phyloP scores from a whole-genome alignment of 148 eudicot genomes.

The Pharnaceum exiguum region DNA sequence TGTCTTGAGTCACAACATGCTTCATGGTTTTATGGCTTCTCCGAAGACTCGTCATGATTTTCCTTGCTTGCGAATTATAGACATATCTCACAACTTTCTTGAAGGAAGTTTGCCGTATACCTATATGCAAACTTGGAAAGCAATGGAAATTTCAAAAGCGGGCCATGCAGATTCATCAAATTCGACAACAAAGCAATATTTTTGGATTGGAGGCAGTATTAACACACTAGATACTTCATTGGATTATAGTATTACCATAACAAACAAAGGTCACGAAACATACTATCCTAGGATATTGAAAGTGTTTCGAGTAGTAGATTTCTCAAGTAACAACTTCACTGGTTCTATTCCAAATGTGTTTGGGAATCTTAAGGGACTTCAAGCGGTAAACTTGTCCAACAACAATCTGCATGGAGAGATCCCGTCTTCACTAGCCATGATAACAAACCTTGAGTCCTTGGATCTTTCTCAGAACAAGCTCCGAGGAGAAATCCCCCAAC shows the following conservation, averaged over 20 bases:
- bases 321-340: too few species aligned
- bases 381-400: conserved; percentile 24
- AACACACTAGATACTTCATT: too few species aligned
- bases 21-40: conserved; percentile 17
- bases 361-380: conserved; percentile 17
- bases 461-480: conserved; percentile 22
- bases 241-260: conserved; percentile 8
- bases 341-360: conserved; percentile 18
- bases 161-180: background rate
- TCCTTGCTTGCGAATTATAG: conserved; percentile 25
- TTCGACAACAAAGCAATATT: background rate
- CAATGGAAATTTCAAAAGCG: conserved; percentile 11
- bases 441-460: conserved; percentile 11
- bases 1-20: conserved; percentile 22
- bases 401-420: conserved; percentile 13
- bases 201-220: too few species aligned
- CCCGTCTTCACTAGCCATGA: conserved; percentile 9
- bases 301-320: conserved; percentile 13
- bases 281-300: background rate
- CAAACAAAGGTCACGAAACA: conserved; percentile 16
- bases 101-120: conserved; percentile 15
- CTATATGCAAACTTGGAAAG: conserved; percentile 8
- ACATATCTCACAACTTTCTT: too few species aligned
- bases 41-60: background rate
- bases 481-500: conserved; percentile 21